Evolutionary conservation across 164 flowering plant genomes (phyloP).

Genomic region (Vitis riparia): DNA sequence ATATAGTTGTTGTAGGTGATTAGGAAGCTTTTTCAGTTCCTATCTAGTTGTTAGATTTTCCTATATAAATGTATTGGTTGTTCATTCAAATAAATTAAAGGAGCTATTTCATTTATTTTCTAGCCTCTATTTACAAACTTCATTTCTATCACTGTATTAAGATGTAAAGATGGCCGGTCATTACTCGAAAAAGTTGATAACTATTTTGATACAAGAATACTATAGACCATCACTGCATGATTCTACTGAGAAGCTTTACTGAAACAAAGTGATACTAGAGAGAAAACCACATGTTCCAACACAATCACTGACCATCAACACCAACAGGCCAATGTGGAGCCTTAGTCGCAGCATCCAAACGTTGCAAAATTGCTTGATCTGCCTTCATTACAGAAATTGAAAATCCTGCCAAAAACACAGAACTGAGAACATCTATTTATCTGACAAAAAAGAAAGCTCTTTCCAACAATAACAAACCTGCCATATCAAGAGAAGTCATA

Average conservation of each 20-base stretch:
- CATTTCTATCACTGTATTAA: no score
- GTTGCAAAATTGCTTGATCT: conserved; percentile 61
- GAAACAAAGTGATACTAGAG: background rate
- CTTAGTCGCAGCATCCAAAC: conserved; percentile 85
- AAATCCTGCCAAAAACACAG: conserved; percentile 53
- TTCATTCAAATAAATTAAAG: no score
- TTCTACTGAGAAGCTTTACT: background rate
- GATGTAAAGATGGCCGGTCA: no score
- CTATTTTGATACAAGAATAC: background rate
- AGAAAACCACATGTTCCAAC: conserved; percentile 8
- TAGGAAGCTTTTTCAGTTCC: no score
- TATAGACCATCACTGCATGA: background rate
- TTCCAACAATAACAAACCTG: conserved; percentile 50
- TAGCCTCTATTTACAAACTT: no score
- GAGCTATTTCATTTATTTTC: no score
- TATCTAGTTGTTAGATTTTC: no score
- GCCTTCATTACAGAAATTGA: conserved; percentile 90
- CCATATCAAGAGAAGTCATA: conserved; percentile 98
- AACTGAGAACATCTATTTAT: conserved; percentile 1
- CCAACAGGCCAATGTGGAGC: conserved; percentile 98
- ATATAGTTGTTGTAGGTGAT: no score
- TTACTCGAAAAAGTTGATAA: background rate
- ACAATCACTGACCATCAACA: conserved; percentile 59
- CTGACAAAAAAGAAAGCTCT: background rate
- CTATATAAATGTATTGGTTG: no score